Base-by-base conservation (phyloP, 257 asterid species). In the Linaria vulgaris region DNA sequence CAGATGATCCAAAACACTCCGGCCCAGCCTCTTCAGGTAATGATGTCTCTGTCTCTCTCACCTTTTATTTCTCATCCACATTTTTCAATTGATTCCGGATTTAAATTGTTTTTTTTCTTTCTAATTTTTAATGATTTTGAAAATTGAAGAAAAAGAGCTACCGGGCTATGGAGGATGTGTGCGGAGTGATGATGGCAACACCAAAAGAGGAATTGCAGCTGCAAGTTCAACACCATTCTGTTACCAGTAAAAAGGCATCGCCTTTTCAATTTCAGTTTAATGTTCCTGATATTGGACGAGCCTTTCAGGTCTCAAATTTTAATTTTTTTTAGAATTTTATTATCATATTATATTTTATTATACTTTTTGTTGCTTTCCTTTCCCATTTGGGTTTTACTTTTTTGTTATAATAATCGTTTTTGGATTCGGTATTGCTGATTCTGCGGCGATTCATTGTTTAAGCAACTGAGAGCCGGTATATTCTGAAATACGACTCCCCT, bases 131-230 rank as follows among this genome's bases (percentile, higher is more conserved):
- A 5, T 44, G 70, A 71, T 66, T 84, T 79, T 63, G 73, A 73
- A n/a, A n/a, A 65, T 69, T 72, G 75, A 90, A 80, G 94, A 82
- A 76, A 69, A 82, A 84, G 82, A 77, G 74, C 63, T 76, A 48
- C 74, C 68, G 84, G 64, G 55, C 63, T 7, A 81, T 80, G 74
- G 88, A 82, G 61, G 88, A 80, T 72, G 12, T 69, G 4, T 80
- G 67, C 56, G 84, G 82, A 56, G 81, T 64, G 51, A 49, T 71
- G 64, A 62, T 73, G 68, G 75, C 69, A n/a, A n/a, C n/a, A 8
- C 86, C 95, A 25, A 82, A 81, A 76, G 81, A 78, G 66, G 86
- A 72, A 68, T 61, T 80, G 1, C 80, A 76, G 21, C 77, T 73
- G 63, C 76, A 79, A 52, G 72, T 68, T 54, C 82, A 74, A 5